Evolutionary conservation across 2,329 filamentous ascomycete species (phyloP), one percentile per base, ranked within the genome.

Genomic region (Macrophomina pseudophaseolina): DNA sequence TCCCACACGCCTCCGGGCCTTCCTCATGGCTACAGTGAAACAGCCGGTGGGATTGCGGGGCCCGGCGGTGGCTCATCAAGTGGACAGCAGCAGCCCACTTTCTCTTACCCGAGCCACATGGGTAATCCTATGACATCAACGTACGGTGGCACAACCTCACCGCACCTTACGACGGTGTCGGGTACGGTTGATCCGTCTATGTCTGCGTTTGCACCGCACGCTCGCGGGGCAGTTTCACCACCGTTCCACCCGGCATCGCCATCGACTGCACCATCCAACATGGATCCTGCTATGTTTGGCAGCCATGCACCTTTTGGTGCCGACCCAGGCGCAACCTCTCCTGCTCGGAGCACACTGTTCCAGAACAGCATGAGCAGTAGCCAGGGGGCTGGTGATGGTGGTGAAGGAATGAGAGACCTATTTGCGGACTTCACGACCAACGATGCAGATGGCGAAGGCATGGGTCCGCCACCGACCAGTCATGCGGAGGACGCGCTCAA

Each of bases 401-500:
- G 44, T 28, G 49, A 64, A 38, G 65, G 18, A 8, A 64, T 64
- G 32, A 35, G 59, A 14, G 66, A 67, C 30, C 28, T 67, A n/a
- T 67, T 67, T 42, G 62, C 65, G 7, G 65, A 66, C n/a, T 66
- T 62, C 32, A 66, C 65, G 14, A 66, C 64, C 23, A 59, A 66
- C 38, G 64, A 66, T 44, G 65, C 54, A 35, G 64, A 66, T 18
- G 58, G 54, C 23, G 54, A 63, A 32, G 65, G 38, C 32, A 56
- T 64, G 58, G 65, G 65, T 5, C 58, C 54, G 30, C 59, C 62
- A 40, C 59, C 62, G 11, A 64, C 66, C 32, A 74, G 76, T 44
- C 76, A 79, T 64, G 76, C 75, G 7, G 76, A 78, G 62, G 76
- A 79, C 65, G 76, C 76, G 16, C 67, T 79, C 64, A 76, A 76